A percentile compares a stretch with the other conserved stretches of the same genome.
Evolutionary conservation across 139 green algal genomes (phyloP).

Genomic region (Asterochloris erici): DNA sequence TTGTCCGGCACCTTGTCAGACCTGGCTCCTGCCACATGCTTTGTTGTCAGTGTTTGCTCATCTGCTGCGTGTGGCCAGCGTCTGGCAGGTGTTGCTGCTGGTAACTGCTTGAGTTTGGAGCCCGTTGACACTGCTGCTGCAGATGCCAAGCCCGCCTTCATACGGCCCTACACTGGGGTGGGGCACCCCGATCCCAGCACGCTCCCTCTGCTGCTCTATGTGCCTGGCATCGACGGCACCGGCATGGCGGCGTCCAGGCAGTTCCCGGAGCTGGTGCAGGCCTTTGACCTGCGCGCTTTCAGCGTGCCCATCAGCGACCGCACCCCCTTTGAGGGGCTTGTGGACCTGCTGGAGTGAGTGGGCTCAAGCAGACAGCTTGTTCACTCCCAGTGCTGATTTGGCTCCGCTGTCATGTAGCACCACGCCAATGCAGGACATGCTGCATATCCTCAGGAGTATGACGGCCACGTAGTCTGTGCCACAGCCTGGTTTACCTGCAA

Average conservation of each 20-base stretch:
- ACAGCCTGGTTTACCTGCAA: too few relatives aligned
- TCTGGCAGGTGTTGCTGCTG: background rate
- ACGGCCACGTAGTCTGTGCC: too few relatives aligned
- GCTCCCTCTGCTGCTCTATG: constrained; percentile 75
- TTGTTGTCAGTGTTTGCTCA: background rate
- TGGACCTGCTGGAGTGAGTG: constrained; percentile 43
- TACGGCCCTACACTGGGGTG: background rate
- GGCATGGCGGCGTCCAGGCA: constrained; percentile 72
- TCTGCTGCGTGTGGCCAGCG: background rate
- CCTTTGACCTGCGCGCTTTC: constrained; percentile 74
- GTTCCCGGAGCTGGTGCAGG: constrained; percentile 57
- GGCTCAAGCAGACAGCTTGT: too few relatives aligned
- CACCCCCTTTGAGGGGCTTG: constrained; percentile 61
- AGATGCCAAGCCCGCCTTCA: constrained; percentile 7
- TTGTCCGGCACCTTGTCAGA: background rate
- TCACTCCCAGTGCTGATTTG: too few relatives aligned
- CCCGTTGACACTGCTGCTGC: background rate
- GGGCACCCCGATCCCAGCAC: background rate
- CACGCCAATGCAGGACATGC: too few relatives aligned
- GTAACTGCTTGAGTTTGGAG: too few relatives aligned
- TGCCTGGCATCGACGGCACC: constrained; percentile 78
- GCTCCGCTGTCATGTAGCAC: too few relatives aligned
- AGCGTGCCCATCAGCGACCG: constrained; percentile 61
- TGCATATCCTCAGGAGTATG: too few relatives aligned
- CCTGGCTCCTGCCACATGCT: background rate